Base-by-base conservation (phyloP, 306 rosid genomes). In the Luffa acutangula region DNA sequence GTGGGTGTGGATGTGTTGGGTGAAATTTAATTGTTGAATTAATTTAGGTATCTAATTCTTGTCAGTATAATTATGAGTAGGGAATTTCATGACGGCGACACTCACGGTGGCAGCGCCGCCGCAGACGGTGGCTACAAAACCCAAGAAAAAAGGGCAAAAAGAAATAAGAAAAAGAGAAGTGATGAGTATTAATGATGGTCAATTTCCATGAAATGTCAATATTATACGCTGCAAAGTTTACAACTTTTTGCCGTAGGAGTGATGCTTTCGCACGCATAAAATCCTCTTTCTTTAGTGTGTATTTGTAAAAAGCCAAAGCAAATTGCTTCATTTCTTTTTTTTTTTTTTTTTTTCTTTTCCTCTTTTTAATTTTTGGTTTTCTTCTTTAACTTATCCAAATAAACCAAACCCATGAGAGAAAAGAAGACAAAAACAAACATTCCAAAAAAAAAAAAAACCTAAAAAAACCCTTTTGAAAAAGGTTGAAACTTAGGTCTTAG, bases 71-170 rank as follows among this genome's bases (percentile, higher is more conserved):
- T 57, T 60, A 56, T 43, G 72, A 59, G 7, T 39, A 43, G 17
- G 71, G 71, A 59, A 77, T 77, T 37, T 77, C 15, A 20, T 43
- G 80, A 43, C 25, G 80, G 72, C 53, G 80, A 77, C 80, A 21
- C 58, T 13, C 15, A 2, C 58, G 43, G 56, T 59, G 80, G 58
- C 72, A 60, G 56, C 80, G 72, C 80, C 72, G 56, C 58, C 72
- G 80, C 42, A 78, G 66, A 25, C 66, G 80, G 80, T 57, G 80
- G 71, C 62, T 42, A 7, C 21, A 12, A 21, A 43, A 25, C 56
- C 14, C 72, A 2, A 77, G 48, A 18, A 75, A 6, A 13, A 52
- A 5, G 3, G 0, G 2, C 3, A 6, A 4, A 14, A n/a, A 14
- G 14, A 20, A 46, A 18, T 6, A 73, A 2, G 31, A 12, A 34